Percentiles rank a stretch among this genome's conserved stretches.
Conservation (phyloP, 257 asterid species). For the Solanum pennellii region DNA sequence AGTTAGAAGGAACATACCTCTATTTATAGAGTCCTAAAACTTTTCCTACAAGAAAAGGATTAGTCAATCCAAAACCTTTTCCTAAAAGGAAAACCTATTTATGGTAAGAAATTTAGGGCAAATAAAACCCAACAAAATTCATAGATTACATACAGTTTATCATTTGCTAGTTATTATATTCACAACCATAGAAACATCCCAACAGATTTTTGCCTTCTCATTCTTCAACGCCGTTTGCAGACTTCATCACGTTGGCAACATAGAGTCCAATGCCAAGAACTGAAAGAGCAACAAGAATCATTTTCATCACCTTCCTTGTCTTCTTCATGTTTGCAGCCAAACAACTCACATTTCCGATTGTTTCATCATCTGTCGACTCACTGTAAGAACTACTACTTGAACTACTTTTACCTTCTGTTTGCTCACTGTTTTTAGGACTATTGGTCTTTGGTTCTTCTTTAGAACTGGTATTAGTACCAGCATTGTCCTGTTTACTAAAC, state of each 20-base stretch:
- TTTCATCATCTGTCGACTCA: neutral
- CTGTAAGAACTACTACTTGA: neutral
- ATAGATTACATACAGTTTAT: neutral
- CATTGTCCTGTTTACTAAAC: neutral
- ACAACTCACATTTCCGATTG: neutral
- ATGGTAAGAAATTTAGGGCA: too few species aligned
- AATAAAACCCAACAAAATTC: too few species aligned
- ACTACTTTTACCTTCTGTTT: neutral
- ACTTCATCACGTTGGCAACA: constrained; percentile 17
- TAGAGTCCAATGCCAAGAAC: constrained; percentile 34
- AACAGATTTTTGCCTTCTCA: neutral
- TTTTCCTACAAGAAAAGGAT: too few species aligned
- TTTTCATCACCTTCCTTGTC: constrained; percentile 20
- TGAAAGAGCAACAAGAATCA: constrained; percentile 16
- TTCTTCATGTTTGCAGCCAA: constrained; percentile 27
- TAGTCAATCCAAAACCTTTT: too few species aligned
- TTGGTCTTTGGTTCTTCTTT: neutral
- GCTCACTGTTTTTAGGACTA: neutral
- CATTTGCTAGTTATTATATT: neutral
- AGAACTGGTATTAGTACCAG: neutral
- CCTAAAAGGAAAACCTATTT: too few species aligned
- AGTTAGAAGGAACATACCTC: too few species aligned
- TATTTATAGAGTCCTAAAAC: too few species aligned
- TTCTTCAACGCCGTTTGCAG: constrained; percentile 1
- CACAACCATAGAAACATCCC: neutral